Base-by-base conservation (phyloP, 768 basidiomycete genomes). In the Rickenella mellea region DNA sequence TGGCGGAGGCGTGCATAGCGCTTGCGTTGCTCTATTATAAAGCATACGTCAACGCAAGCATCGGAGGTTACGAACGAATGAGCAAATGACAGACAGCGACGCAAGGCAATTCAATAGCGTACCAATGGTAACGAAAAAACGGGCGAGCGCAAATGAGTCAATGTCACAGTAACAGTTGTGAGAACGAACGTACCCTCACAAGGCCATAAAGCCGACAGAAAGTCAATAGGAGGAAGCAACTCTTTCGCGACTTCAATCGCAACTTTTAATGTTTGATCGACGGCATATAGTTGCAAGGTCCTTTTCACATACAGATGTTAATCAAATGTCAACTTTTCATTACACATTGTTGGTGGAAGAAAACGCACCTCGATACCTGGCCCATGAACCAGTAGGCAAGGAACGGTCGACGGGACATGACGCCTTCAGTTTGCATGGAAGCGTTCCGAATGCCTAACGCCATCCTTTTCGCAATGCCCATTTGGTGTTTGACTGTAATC, bases 321-420 rank as follows among this genome's bases (percentile, higher is more conserved):
- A 47, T 24, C 40, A 31, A 38, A 51, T 47, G 25, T 30, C 46
- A 15, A 21, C 12, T 28, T 26, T 20, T 11, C 45, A 36, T 32
- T 40, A 32, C 40, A 32, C 49, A 15, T 19, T 33, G 41, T 42
- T 48, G 44, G 40, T 40, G 15, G 11, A 31, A 31, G 37, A 19
- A 25, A 41, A 21, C 14, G 33, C 17, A 38, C 33, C 41, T 56
- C 57, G 40, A 43, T 74, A 84, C 71, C 58, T 83, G 80, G 17
- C 70, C 70, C 78, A 82, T 80, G 53, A 85, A 83, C 81, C 80
- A 84, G 55, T 81, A 81, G 19, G 76, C 66, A 54, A 76, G 80
- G 54, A 80, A 80, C 8, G 83, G 83, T 43, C 81, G 63, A 12
- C 71, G 64, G 2, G 74, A 62, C 19, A 85, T 57, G 25, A 67